Base-by-base conservation (phyloP, 169 alveolate genomes). In the Cyclospora cayetanensis region DNA sequence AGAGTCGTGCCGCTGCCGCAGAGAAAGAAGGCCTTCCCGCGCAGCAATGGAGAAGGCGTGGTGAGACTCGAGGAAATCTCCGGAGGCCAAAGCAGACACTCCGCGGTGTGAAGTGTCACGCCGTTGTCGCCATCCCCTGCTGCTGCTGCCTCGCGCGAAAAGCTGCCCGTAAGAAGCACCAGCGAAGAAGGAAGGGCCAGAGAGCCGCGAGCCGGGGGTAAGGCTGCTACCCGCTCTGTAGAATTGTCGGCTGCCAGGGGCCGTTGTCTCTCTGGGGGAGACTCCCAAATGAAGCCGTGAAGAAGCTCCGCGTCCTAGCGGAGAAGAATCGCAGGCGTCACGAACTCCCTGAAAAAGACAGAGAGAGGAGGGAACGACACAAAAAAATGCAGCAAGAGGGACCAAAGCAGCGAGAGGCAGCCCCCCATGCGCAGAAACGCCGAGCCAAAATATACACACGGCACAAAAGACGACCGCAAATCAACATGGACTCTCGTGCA, bases 211-310 rank as follows among this genome's bases (percentile, higher is more conserved):
- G 25, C 55, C n/a, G 5, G 82, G 53, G 5, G 82, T 70, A 46
- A 34, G 46, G 50, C 53, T 35, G 82, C 82, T 70, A 53, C 53
- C 82, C 46, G 82, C 82, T 35, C 82, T 27, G 42, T 70, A 37
- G 55, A 70, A 35, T 46, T 29, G 31, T 29, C 82, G 31, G 20
- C 42, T 35, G 11, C 20, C 42, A 37, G 82, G 31, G 53, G 31
- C 82, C 7, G 52, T n/a, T n/a, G n/a, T 53, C 22, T 37, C 82
- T 5, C 52, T 46, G 3, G 82, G 82, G 29, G 82, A 70, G 37
- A 70, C 46, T 15, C 55, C 82, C 46, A 70, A 25, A 4, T 70
- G 82, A 22, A 35, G 50, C 53, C 82, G 82, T 12, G 82, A 35
- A 12, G 76, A 39, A 70, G 53, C 53, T 34, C 37, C 53, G 5